Conservation (phyloP, 83 land plant genomes). For the Picea mariana region DNA sequence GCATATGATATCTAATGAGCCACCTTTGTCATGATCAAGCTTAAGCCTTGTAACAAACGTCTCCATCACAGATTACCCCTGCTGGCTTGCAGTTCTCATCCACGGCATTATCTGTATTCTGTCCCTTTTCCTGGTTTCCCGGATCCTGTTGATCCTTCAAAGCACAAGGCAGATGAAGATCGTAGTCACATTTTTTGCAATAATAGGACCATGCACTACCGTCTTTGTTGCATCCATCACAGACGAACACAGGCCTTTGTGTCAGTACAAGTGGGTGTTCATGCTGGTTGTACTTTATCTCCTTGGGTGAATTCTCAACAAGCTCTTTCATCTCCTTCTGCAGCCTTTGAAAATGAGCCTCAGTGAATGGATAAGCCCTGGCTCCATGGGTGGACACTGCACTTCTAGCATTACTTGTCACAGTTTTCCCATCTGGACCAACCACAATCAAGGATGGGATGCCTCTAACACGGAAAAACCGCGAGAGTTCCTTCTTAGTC, state of each 20-base stretch:
- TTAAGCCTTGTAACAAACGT: slow-evolving; percentile 23
- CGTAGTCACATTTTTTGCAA: slow-evolving; percentile 49
- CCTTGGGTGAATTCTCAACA: slow-evolving; percentile 44
- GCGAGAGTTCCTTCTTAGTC: slow-evolving; percentile 21
- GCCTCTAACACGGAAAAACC: slow-evolving; percentile 43
- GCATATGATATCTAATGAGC: too few species aligned
- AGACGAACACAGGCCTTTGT: slow-evolving; percentile 30
- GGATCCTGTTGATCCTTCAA: not conserved
- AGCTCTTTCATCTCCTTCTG: slow-evolving; percentile 41
- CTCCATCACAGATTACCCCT: slow-evolving; percentile 35
- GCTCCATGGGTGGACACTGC: slow-evolving; percentile 36
- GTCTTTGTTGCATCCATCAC: slow-evolving; percentile 41
- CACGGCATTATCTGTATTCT: not conserved
- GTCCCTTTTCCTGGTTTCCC: slow-evolving; percentile 3
- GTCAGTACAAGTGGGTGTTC: slow-evolving; percentile 40
- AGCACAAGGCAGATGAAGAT: slow-evolving; percentile 43
- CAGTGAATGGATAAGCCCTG: slow-evolving; percentile 57
- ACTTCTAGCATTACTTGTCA: slow-evolving; percentile 44
- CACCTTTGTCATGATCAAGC: too few species aligned
- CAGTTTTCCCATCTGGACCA: slow-evolving; percentile 66
- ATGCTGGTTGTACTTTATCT: slow-evolving; percentile 29
- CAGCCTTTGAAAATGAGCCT: slow-evolving; percentile 22
- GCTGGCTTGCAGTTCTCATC: not conserved
- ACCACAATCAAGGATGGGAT: slow-evolving; percentile 52
- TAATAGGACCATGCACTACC: slow-evolving; percentile 53